Base-by-base conservation (phyloP, 2,329 filamentous ascomycete species). In the Paraconiothyrium sp. region DNA sequence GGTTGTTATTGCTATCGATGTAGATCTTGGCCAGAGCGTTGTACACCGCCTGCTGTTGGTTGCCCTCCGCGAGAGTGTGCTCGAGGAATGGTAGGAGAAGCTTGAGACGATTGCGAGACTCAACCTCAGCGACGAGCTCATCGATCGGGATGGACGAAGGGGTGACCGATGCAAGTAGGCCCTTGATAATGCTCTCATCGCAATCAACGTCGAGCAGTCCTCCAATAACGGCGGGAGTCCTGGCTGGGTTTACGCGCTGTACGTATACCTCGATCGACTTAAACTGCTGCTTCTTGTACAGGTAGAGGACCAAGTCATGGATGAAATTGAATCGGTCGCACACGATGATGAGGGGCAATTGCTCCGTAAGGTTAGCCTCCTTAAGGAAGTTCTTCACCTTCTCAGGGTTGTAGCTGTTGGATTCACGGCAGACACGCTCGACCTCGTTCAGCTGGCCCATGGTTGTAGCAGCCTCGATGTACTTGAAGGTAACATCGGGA, bases 281-380 rank as follows among this genome's bases (percentile, higher is more conserved):
- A 87, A 97, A 99, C 77, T 98, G 94, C 81, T 99, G 94, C 82
- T 97, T 97, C 85, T 98, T 95, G 84, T 99, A 99, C 9, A 99
- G 88, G 81, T 95, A 97, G 24, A 99, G 87, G 48, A 99, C 93
- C 75, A 99, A 82, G 75, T 99, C 95, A 76, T 99, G 95, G 46
- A 98, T 93, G 75, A 99, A 97, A 84, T 98, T 97, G 87, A 96
- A 97, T n/a, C 94, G 92, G 77, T 99, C 95, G 82, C 96, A 99
- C 61, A 99, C 93, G 71, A 98, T 97, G 81, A 99, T 99, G 58
- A 99, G 84, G 47, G 95, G 95, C 47, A 99, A 86, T 82, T 97
- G 94, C 80, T 99, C 95, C 1, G 90, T 89, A 48, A 99, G 85
- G 68, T 90, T 91, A 58, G 95, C 94, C 79, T 99, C 96, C 84